Evolutionary conservation across 495 filamentous ascomycete genomes (phyloP), one percentile per base, ranked within the genome.

Genomic region (Trichocladium antarcticum): DNA sequence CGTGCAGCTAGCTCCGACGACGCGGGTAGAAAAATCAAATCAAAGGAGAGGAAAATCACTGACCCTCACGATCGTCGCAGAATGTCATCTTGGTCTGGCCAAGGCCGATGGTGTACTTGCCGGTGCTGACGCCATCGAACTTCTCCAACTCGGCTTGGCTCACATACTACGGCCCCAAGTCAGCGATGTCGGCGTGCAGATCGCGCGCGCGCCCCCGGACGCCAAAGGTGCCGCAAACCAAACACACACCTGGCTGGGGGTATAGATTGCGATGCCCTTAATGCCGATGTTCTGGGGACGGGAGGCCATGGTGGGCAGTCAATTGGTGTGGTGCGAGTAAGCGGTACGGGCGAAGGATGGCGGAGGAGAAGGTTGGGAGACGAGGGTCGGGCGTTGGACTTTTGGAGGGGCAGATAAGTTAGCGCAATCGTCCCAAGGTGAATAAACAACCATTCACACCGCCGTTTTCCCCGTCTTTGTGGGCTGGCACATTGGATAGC

Each of bases 81-180:
- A 98, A 98, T 78, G 84, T 89, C 92, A 98, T 98, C 73, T 92
- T 95, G 56, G 90, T 97, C 81, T 97, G 92, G 58, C 92, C 92
- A 43, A 98, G 84, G 74, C 92, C 92, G 71, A 98, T 98, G 56
- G 92, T 98, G 77, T 98, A 98, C 69, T 98, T 98, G 54, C 92
- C 92, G 41, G 79, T 65, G 60, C 80, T 81, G 56, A 95, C 93
- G 68, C 89, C 92, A 82, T 98, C 92, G 75, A 95, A 90, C 76
- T 95, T 93, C 71, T 98, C 92, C 48, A 98, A 79, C 62, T 96
- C 89, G 45, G 78, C 61, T 76, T 98, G 92, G 68, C 96, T 89
- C 58, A 98, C 90, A 68, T 92, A 98, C 92, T 97, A 38, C n/a
- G 29, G 37, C 32, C 45, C 24, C 45, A 45, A 52, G 61, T 66